Base-by-base conservation (phyloP, 2,329 filamentous ascomycete species). In the Ceratocystis eucalypticola region DNA sequence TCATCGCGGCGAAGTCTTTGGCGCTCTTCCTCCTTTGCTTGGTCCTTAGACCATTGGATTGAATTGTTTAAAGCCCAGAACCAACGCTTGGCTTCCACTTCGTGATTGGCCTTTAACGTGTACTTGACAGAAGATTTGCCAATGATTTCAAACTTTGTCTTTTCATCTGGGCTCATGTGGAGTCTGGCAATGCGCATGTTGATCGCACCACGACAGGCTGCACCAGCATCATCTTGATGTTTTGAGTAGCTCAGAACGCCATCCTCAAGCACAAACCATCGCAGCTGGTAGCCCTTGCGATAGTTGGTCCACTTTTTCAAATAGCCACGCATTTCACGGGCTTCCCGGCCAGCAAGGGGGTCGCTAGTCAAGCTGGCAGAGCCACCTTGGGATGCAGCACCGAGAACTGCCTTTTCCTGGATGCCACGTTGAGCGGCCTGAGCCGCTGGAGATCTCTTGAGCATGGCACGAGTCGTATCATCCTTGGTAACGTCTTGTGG, bases 221-320 rank as follows among this genome's bases (percentile, higher is more conserved):
- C 96, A 28, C 92, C 94, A 41, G 91, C 90, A 74, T 99, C 94
- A 74, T 99, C 94, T 77, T 99, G 94, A 75, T 97, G 91, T 77
- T 99, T 99, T 79, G 97, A 99, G 78, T 99, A 99, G 76, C 94
- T 97, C 70, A 99, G 77, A 12, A 99, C 93, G 12, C 94, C 94
- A 74, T 99, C 94, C 74, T 99, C 94, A 7, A 99, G 83, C 15
- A 97, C 94, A 74, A 99, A 99, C 92, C 93, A 99, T 68, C 94
- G 83, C 69, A 99, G 76, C 77, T 99, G 96, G 78, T 96, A 99
- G 7, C 94, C 94, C 73, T 89, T 92, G 25, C 93, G 92, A 74
- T 99, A 99, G 74, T 99, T 99, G 61, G 94, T 99, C 94, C 94
- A 99, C 75, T 99, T 99, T 78, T 96, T 97, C 66, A 99, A 80